These are phyloP conservation scores for Lagenaria siceraria DNA, from an alignment of 306 rosid genomes.

Conservation along the genomic window DNA sequence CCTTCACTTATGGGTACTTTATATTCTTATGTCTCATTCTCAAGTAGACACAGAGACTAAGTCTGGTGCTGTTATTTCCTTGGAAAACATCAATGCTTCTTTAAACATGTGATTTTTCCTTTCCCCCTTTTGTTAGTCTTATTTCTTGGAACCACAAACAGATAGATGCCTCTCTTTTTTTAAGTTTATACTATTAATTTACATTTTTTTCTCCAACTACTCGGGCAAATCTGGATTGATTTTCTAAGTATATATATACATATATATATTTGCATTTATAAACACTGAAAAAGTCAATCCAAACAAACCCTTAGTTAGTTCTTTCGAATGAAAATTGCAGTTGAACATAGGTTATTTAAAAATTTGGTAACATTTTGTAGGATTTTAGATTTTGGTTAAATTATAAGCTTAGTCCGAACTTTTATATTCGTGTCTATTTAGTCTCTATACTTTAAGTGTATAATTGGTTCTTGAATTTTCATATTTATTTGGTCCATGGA, in stretches of 20 bases:
- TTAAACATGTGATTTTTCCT: neutral
- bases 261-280: too few relatives aligned
- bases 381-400: neutral
- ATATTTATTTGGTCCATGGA: too few relatives aligned
- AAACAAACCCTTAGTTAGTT: neutral
- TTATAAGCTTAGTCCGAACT: too few relatives aligned
- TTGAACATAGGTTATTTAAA: neutral
- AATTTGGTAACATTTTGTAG: neutral
- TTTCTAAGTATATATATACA: too few relatives aligned
- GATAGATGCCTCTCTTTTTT: neutral
- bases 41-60: slow-evolving; percentile 40
- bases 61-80: slow-evolving; percentile 76
- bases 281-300: too few relatives aligned
- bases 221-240: too few relatives aligned
- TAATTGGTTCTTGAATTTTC: too few relatives aligned
- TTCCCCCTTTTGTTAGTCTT: neutral
- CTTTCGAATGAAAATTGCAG: neutral
- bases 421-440: neutral
- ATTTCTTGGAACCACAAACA: neutral
- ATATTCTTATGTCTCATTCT: slow-evolving; percentile 65
- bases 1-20: slow-evolving; percentile 92
- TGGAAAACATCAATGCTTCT: slow-evolving; percentile 75
- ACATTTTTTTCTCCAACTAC: neutral
- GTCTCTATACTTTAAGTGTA: too few relatives aligned
- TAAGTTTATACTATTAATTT: neutral